Evolutionary conservation across 2,329 filamentous ascomycete genomes (phyloP).

Genomic region (Hymenoscyphus repandus): DNA sequence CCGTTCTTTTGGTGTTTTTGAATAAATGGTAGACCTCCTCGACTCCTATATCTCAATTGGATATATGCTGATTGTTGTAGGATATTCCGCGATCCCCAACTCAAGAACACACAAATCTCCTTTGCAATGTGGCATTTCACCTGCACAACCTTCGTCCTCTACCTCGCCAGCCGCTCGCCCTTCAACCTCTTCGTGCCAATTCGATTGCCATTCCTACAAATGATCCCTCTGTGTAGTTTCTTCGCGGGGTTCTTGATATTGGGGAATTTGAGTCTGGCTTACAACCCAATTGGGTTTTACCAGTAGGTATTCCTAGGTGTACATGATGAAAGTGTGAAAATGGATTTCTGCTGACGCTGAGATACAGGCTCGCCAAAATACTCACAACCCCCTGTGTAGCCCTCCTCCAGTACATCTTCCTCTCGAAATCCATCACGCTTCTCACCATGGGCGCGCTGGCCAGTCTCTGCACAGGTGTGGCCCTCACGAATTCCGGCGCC

Average conservation of each 20-base stretch:
- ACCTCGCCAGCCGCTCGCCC: slow-evolving; percentile 35
- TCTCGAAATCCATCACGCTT: slow-evolving; percentile 37
- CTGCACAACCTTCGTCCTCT: slow-evolving; percentile 39
- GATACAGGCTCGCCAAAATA: slow-evolving; percentile 37
- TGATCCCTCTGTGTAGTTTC: slow-evolving; percentile 41
- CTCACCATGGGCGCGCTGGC: slow-evolving; percentile 38
- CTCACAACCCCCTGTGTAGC: slow-evolving; percentile 44
- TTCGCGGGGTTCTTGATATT: slow-evolving; percentile 42
- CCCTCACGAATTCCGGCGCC: slow-evolving; percentile 37
- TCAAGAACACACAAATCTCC: slow-evolving; percentile 40
- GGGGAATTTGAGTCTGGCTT: slow-evolving; percentile 40
- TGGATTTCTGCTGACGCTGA: too few species aligned
- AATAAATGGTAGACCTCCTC: slow-evolving; percentile 37
- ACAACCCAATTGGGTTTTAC: slow-evolving; percentile 43
- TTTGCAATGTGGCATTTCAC: slow-evolving; percentile 44
- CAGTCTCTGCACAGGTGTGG: slow-evolving; percentile 39
- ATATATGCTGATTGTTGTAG: slow-evolving; percentile 21
- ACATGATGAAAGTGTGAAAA: too few species aligned
- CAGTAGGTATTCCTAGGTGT: slow-evolving; percentile 28
- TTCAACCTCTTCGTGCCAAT: slow-evolving; percentile 41
- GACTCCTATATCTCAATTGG: background rate
- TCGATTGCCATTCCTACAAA: slow-evolving; percentile 37
- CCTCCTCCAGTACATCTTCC: slow-evolving; percentile 39
- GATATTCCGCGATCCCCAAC: slow-evolving; percentile 39
- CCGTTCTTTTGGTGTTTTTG: slow-evolving; percentile 39